phyloP scores from a whole-genome alignment of 305 asterid genomes.

The Fraxinus nigra region DNA sequence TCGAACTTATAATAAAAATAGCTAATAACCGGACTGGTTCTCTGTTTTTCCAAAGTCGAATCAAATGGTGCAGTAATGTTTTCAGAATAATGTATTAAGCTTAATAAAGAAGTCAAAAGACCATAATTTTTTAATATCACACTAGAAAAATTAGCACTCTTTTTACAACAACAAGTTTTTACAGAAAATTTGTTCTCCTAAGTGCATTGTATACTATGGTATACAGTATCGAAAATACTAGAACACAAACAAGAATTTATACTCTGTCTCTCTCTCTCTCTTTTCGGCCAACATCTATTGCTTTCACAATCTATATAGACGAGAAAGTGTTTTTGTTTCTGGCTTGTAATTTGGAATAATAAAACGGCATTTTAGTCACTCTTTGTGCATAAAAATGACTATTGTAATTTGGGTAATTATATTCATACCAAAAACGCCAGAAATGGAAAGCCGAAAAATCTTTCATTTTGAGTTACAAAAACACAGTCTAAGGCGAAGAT shows the following conservation, averaged over 20 bases:
- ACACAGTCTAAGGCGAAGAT: neutral
- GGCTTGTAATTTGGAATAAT: neutral
- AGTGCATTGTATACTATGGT: neutral
- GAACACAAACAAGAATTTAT: too few species aligned
- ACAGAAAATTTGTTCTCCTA: neutral
- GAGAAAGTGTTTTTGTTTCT: too few species aligned
- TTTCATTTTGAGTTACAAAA: conserved; percentile 10
- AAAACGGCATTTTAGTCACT: neutral
- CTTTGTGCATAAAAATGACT: neutral
- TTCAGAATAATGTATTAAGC: neutral
- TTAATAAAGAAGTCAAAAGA: neutral
- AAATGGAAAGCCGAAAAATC: neutral
- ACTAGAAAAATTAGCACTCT: neutral
- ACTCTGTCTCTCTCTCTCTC: too few species aligned
- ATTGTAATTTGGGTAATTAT: neutral
- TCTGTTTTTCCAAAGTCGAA: neutral
- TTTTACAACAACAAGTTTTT: neutral
- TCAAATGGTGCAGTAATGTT: neutral
- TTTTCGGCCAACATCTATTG: too few species aligned
- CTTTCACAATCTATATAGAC: too few species aligned
- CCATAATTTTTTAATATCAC: neutral
- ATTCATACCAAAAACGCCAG: neutral
- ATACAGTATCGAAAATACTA: too few species aligned
- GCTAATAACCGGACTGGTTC: neutral
- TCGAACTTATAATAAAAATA: neutral